Evolutionary conservation across 1,139 yeast genomes (phyloP).

Genomic region (Suhomyces maxii): DNA sequence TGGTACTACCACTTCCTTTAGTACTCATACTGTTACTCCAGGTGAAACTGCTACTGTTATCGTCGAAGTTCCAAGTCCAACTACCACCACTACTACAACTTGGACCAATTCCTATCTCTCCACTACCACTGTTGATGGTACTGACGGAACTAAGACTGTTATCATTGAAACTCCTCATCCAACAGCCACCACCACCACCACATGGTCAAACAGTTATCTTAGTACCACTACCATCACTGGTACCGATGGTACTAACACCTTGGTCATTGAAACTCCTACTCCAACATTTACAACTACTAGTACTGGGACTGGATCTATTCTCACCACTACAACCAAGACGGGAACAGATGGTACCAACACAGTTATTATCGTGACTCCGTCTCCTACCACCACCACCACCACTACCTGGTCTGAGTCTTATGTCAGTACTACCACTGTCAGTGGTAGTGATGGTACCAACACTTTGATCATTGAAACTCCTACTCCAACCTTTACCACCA

Average conservation of each 20-base stretch:
- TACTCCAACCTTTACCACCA: constrained; percentile 8
- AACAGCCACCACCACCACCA: constrained; percentile 1
- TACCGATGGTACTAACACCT: constrained; percentile 16
- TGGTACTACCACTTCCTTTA: constrained; percentile 7
- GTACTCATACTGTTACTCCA: constrained; percentile 10
- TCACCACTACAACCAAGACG: constrained; percentile 11
- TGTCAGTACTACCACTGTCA: constrained; percentile 10
- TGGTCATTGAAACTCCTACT: constrained; percentile 19
- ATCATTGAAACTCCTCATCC: constrained; percentile 13
- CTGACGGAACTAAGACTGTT: constrained; percentile 11
- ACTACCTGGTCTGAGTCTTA: constrained; percentile 7
- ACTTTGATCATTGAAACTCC: constrained; percentile 18
- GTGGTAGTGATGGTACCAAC: constrained; percentile 14
- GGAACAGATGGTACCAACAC: constrained; percentile 16
- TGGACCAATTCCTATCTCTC: constrained; percentile 9
- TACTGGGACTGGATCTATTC: constrained; percentile 12
- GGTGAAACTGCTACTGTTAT: constrained; percentile 18
- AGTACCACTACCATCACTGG: constrained; percentile 10
- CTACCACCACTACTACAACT: constrained; percentile 10
- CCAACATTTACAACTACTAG: constrained; percentile 14
- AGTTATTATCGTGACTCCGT: constrained; percentile 19
- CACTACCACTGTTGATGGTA: constrained; percentile 9
- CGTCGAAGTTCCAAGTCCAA: constrained; percentile 15
- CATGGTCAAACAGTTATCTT: neutral
- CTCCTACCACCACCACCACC: constrained; percentile 12